phyloP scores from a whole-genome alignment of 2,329 filamentous ascomycete genomes.

The Myriosclerotinia curreyana region DNA sequence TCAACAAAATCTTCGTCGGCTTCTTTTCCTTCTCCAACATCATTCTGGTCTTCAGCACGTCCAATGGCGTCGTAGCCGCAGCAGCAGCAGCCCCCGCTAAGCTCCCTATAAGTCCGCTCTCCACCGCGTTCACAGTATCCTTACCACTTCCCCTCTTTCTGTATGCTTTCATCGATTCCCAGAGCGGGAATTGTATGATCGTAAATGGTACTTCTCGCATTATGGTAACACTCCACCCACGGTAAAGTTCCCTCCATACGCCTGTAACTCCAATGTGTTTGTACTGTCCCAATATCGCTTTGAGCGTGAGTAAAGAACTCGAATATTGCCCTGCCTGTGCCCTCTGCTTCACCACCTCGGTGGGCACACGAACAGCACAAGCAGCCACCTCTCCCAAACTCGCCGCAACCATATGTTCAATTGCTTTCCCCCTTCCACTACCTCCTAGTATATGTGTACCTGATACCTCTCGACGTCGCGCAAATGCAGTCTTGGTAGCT shows the following conservation, averaged over 20 bases:
- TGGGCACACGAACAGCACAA: constrained; percentile 88
- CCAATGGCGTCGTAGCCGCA: constrained; percentile 83
- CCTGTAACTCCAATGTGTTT: constrained; percentile 46
- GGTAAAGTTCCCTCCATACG: constrained; percentile 82
- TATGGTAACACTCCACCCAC: constrained; percentile 88
- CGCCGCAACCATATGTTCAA: constrained; percentile 79
- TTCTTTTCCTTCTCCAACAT: constrained; percentile 78
- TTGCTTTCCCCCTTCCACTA: constrained; percentile 36
- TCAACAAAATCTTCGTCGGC: constrained; percentile 57
- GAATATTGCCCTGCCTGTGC: constrained; percentile 85
- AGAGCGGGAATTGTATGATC: constrained; percentile 93
- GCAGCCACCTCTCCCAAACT: constrained; percentile 86
- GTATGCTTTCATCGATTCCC: constrained; percentile 86
- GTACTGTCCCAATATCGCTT: constrained; percentile 60
- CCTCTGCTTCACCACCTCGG: constrained; percentile 95
- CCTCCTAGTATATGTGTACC: constrained; percentile 21
- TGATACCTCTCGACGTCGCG: background rate
- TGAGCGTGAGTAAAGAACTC: constrained; percentile 63
- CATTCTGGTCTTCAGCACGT: constrained; percentile 94
- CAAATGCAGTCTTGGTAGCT: constrained; percentile 55
- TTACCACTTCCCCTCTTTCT: constrained; percentile 47
- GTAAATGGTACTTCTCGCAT: constrained; percentile 97
- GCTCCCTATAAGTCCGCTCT: constrained; percentile 83
- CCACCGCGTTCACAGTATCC: constrained; percentile 60
- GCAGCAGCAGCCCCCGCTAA: constrained; percentile 82